phyloP scores from a whole-genome alignment of 495 filamentous ascomycete genomes.

The Tetracladium setigerum region DNA sequence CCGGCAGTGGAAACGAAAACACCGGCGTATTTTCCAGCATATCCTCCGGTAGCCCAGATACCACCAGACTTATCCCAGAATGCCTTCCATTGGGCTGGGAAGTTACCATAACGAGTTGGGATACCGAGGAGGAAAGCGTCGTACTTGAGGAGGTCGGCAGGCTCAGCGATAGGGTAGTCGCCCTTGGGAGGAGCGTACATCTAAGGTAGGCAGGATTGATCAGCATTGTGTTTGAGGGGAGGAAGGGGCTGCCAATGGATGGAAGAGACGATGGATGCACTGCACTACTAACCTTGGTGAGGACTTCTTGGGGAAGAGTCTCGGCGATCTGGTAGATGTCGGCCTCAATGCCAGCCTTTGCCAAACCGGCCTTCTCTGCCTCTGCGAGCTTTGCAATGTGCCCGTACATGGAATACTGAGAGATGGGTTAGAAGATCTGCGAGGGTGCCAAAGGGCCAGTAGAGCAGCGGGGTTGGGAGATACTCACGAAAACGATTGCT shows the following conservation, averaged over 20 bases:
- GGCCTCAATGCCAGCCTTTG: slow-evolving; percentile 52
- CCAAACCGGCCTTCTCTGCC: slow-evolving; percentile 86
- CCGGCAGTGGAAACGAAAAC: slow-evolving; percentile 82
- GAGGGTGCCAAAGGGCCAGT: not conserved
- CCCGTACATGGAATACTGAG: slow-evolving; percentile 92
- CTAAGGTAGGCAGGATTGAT: slow-evolving; percentile 29
- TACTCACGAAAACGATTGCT: slow-evolving; percentile 25
- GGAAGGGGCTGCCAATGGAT: not conserved
- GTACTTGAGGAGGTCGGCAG: slow-evolving; percentile 62
- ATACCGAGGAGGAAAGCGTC: slow-evolving; percentile 93
- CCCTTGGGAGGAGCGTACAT: slow-evolving; percentile 85
- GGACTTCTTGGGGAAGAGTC: slow-evolving; percentile 77
- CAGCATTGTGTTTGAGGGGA: not conserved
- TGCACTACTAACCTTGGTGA: slow-evolving; percentile 34
- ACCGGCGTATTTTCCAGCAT: slow-evolving; percentile 87
- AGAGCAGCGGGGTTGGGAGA: not conserved
- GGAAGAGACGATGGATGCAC: not conserved
- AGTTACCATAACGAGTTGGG: slow-evolving; percentile 97
- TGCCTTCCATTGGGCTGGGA: slow-evolving; percentile 89
- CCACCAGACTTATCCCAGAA: slow-evolving; percentile 24
- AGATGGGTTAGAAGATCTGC: slow-evolving; percentile 8
- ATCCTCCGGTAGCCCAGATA: slow-evolving; percentile 58
- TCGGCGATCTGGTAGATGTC: slow-evolving; percentile 51
- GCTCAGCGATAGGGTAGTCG: slow-evolving; percentile 59
- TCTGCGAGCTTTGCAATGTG: slow-evolving; percentile 80